Evolutionary conservation across 202 grass and related monocot species (phyloP).

Genomic region (Saccharum hybrid): DNA sequence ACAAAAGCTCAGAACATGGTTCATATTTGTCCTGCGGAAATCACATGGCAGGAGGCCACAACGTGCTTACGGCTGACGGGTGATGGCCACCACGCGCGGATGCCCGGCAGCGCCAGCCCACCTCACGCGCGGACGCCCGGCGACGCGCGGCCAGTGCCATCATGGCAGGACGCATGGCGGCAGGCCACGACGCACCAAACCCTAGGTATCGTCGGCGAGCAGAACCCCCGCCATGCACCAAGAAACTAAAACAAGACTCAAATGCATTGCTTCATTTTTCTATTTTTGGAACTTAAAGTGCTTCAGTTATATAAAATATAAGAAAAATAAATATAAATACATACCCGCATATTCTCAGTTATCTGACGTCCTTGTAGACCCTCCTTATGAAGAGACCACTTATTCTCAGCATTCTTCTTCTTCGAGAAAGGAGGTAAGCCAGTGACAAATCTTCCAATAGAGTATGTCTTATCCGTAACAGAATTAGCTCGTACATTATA

Average conservation of each 20-base stretch:
- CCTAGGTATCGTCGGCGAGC: no score
- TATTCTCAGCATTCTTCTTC: constrained; percentile 84
- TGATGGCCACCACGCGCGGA: no score
- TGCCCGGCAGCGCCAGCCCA: no score
- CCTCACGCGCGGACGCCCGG: no score
- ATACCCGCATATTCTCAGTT: constrained; percentile 74
- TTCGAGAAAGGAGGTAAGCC: constrained; percentile 92
- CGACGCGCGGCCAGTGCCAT: no score
- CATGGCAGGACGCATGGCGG: no score
- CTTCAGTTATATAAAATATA: neutral
- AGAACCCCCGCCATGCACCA: neutral
- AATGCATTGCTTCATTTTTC: constrained; percentile 1
- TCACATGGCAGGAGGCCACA: no score
- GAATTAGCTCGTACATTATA: constrained; percentile 90
- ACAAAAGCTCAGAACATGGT: no score
- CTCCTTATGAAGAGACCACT: constrained; percentile 98
- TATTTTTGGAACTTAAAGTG: neutral
- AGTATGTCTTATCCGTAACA: constrained; percentile 68
- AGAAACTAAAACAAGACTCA: constrained; percentile 7
- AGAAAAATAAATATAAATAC: neutral
- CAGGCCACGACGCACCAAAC: no score
- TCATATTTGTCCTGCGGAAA: no score
- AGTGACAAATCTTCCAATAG: constrained; percentile 88
- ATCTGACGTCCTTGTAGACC: constrained; percentile 83
- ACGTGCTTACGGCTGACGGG: no score